These are phyloP conservation scores for Termitomyces sp. DNA, from an alignment of 1,284 basidiomycete species.

Conservation along the genomic window DNA sequence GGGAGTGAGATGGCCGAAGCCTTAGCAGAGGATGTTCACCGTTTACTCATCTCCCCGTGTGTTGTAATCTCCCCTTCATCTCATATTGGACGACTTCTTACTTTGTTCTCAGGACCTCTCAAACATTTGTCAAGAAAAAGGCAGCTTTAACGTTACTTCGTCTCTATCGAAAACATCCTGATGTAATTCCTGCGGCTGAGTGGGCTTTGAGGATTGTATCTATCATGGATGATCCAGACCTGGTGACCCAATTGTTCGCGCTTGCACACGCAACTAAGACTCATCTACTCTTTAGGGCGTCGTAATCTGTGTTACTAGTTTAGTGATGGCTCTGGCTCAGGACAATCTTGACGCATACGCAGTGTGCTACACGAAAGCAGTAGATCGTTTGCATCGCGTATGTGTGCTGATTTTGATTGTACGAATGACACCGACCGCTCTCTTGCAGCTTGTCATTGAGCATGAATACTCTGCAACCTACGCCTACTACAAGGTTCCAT, in stretches of 20 bases:
- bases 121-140: slow-evolving; percentile 97
- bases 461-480: slow-evolving; percentile 87
- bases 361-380: slow-evolving; percentile 92
- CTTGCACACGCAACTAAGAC: slow-evolving; percentile 11
- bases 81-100: background rate
- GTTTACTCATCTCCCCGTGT: slow-evolving; percentile 92
- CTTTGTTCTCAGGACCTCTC: slow-evolving; percentile 69
- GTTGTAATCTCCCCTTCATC: slow-evolving; percentile 27
- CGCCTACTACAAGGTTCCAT: slow-evolving; percentile 95
- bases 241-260: slow-evolving; percentile 43
- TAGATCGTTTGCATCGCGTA: slow-evolving; percentile 83
- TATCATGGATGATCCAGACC: slow-evolving; percentile 90
- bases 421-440: slow-evolving; percentile 7
- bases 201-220: slow-evolving; percentile 95
- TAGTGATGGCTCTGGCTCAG: slow-evolving; percentile 94
- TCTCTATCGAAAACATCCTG: slow-evolving; percentile 93
- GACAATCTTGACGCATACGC: slow-evolving; percentile 87
- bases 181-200: slow-evolving; percentile 87
- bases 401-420: slow-evolving; percentile 22
- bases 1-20: slow-evolving; percentile 98
- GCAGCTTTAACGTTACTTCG: slow-evolving; percentile 91
- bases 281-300: slow-evolving; percentile 63
- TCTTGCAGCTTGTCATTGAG: slow-evolving; percentile 77
- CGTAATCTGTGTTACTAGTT: slow-evolving; percentile 86
- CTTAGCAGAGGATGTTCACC: slow-evolving; percentile 88